A percentile compares a stretch with the other conserved stretches of the same genome.
phyloP scores from a whole-genome alignment of 202 grass and related monocot genomes.

The Thinopyrum obtusiflorum region DNA sequence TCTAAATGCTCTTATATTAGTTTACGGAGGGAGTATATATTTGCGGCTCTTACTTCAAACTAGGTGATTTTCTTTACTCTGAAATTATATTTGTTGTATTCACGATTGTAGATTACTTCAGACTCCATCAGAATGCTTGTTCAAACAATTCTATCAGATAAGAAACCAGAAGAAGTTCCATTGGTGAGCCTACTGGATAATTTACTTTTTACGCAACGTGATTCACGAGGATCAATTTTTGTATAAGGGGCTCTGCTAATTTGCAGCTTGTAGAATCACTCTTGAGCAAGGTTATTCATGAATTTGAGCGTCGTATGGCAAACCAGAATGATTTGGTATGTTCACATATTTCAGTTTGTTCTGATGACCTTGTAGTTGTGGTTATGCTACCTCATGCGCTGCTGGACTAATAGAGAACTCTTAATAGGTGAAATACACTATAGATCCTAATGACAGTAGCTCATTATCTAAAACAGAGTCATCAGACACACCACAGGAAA shows the following conservation, averaged over 20 bases:
- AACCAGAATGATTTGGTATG: constrained; percentile 66
- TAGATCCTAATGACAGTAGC: constrained; percentile 39
- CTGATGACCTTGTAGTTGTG: constrained; percentile 10
- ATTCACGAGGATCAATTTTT: constrained; percentile 19
- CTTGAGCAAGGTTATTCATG: constrained; percentile 70
- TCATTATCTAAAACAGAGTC: constrained; percentile 60
- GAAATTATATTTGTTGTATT: constrained; percentile 7
- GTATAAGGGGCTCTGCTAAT: constrained; percentile 7
- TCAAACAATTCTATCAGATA: constrained; percentile 64
- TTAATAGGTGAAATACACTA: constrained; percentile 38
- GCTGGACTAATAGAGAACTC: constrained; percentile 28
- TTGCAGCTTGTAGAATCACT: constrained; percentile 81
- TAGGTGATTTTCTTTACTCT: neutral
- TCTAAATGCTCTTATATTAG: too few relatives aligned
- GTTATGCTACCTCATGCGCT: neutral
- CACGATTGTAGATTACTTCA: constrained; percentile 54
- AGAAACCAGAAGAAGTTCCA: constrained; percentile 90
- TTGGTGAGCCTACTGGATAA: constrained; percentile 40
- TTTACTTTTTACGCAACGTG: constrained; percentile 17
- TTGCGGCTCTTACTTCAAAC: neutral
- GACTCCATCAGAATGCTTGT: constrained; percentile 71
- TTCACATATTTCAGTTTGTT: constrained; percentile 17
- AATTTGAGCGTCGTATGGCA: constrained; percentile 68
- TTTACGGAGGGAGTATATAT: too few relatives aligned
- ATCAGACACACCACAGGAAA: constrained; percentile 47